Conservation (phyloP, 306 rosid species). For the Pterocarpus macrocarpus region DNA sequence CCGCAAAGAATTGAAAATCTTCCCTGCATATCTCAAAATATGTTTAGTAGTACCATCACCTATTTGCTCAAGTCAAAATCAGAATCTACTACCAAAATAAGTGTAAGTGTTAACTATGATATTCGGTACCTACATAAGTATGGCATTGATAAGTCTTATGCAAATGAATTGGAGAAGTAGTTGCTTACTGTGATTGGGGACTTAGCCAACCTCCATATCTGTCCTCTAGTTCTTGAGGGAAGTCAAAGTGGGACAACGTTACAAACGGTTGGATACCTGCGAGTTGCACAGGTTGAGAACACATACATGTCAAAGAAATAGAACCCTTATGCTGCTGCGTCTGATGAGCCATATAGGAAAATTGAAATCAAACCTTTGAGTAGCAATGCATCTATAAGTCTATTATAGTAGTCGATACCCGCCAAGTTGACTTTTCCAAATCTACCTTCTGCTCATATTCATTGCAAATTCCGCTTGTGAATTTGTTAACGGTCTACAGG, state of each 20-base stretch:
- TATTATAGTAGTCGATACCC: constrained; percentile 64
- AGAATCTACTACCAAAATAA: not conserved
- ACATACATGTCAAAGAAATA: constrained; percentile 3
- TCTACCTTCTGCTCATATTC: constrained; percentile 64
- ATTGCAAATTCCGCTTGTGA: constrained; percentile 38
- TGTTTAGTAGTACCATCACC: not conserved
- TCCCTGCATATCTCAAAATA: constrained; percentile 52
- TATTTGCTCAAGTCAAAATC: not conserved
- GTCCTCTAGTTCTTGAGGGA: constrained; percentile 59
- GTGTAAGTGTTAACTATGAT: not conserved
- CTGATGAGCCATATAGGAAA: not conserved
- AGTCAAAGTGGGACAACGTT: constrained; percentile 57
- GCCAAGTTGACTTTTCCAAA: constrained; percentile 66
- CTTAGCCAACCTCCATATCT: constrained; percentile 60
- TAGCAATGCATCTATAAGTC: constrained; percentile 64
- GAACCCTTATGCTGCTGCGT: not conserved
- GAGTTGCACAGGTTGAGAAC: not conserved
- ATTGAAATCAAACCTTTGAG: constrained; percentile 57
- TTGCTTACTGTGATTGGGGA: constrained; percentile 52
- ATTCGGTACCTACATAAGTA: not conserved
- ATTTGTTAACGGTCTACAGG: not conserved
- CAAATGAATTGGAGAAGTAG: not conserved
- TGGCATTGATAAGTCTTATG: not conserved
- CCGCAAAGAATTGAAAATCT: constrained; percentile 52
- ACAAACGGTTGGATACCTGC: constrained; percentile 66